Evolutionary conservation across 2,329 filamentous ascomycete species (phyloP).

Genomic region (Graphilbum ipis-grandicollis): DNA sequence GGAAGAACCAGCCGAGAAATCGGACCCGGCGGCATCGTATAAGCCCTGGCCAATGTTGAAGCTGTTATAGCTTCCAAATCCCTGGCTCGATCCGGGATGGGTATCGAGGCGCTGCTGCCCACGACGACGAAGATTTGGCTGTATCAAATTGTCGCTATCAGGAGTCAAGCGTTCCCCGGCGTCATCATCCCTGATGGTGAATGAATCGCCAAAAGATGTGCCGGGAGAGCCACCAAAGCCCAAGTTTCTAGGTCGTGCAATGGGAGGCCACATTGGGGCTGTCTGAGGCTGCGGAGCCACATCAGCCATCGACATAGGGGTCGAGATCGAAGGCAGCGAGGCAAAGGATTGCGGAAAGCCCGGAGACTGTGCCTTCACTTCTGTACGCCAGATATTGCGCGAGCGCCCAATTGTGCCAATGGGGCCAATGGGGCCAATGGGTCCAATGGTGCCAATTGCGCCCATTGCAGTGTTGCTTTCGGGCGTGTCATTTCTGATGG

Average conservation of each 20-base stretch:
- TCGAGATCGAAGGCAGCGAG: slow-evolving; percentile 9
- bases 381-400: slow-evolving; percentile 6
- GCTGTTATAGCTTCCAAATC: slow-evolving; percentile 18
- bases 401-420: slow-evolving; percentile 12
- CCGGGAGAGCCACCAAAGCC: slow-evolving; percentile 20
- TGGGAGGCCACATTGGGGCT: slow-evolving; percentile 30
- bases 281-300: slow-evolving; percentile 11
- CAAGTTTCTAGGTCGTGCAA: slow-evolving; percentile 20
- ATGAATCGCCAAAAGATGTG: slow-evolving; percentile 10
- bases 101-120: slow-evolving; percentile 28
- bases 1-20: slow-evolving; percentile 10
- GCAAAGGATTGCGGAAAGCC: slow-evolving; percentile 16
- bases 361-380: slow-evolving; percentile 20
- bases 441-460: too few relatives aligned
- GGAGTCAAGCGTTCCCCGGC: slow-evolving; percentile 28
- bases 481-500: slow-evolving; percentile 37
- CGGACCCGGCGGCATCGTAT: too few relatives aligned
- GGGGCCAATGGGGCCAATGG: too few relatives aligned
- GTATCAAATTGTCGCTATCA: slow-evolving; percentile 29
- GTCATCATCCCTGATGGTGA: slow-evolving; percentile 20
- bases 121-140: slow-evolving; percentile 25
- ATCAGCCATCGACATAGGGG: slow-evolving; percentile 15
- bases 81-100: slow-evolving; percentile 14
- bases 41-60: slow-evolving; percentile 19
- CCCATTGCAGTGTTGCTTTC: slow-evolving; percentile 32